A percentile compares a stretch with the other conserved stretches of the same genome.
phyloP scores from a whole-genome alignment of 129 eudicot genomes.

The Pseudognaphalium luteoalbum region DNA sequence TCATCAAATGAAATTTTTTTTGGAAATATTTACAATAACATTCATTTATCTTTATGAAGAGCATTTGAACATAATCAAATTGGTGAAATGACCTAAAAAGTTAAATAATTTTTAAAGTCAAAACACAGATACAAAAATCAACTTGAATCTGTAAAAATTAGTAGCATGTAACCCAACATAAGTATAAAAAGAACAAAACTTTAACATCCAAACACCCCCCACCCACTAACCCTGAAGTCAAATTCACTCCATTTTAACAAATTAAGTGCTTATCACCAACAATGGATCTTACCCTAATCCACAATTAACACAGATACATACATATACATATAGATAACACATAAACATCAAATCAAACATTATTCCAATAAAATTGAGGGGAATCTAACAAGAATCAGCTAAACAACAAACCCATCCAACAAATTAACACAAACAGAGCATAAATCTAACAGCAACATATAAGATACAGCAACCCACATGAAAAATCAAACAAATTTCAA shows the following conservation, averaged over 20 bases:
- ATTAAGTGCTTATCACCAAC: neutral
- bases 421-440: neutral
- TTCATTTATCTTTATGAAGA: neutral
- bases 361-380: slow-evolving; percentile 15
- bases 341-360: slow-evolving; percentile 21
- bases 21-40: neutral
- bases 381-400: neutral
- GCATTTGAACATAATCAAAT: slow-evolving; percentile 2
- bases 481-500: neutral
- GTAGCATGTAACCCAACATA: neutral
- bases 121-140: slow-evolving; percentile 10
- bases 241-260: slow-evolving; percentile 16
- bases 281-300: slow-evolving; percentile 24
- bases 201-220: slow-evolving; percentile 27
- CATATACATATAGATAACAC: slow-evolving; percentile 8
- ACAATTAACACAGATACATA: slow-evolving; percentile 18
- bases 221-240: slow-evolving; percentile 29
- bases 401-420: slow-evolving; percentile 13
- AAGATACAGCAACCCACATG: neutral
- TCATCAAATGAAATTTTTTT: too few species aligned
- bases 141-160: slow-evolving; percentile 26
- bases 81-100: neutral
- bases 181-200: slow-evolving; percentile 25
- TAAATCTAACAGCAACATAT: slow-evolving; percentile 6
- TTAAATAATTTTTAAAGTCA: slow-evolving; percentile 2